Conservation (phyloP, 306 rosid species). For the Rubus parviflorus region DNA sequence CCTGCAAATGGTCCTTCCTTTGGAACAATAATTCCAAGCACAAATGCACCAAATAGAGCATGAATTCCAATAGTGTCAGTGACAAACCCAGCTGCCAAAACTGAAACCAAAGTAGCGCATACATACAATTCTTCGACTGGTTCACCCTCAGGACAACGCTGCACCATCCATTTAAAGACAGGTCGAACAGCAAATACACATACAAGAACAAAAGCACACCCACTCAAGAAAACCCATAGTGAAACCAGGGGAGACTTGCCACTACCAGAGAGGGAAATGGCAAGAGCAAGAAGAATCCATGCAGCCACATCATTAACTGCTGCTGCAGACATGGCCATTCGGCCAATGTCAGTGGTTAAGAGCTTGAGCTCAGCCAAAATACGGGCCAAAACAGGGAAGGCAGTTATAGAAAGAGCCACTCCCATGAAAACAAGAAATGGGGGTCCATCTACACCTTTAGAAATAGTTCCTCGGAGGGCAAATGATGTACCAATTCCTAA, state of each 20-base stretch:
- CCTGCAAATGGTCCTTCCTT: slow-evolving; percentile 75
- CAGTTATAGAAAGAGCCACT: slow-evolving; percentile 72
- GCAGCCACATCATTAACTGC: slow-evolving; percentile 90
- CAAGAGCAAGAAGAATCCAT: slow-evolving; percentile 93
- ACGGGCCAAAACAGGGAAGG: slow-evolving; percentile 92
- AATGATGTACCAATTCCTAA: slow-evolving; percentile 70
- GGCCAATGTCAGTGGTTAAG: slow-evolving; percentile 72
- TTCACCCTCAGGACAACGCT: slow-evolving; percentile 70
- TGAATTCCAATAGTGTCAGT: slow-evolving; percentile 87
- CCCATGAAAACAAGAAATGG: slow-evolving; percentile 74
- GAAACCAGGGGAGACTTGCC: slow-evolving; percentile 68
- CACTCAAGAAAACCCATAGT: slow-evolving; percentile 71
- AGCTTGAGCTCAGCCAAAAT: slow-evolving; percentile 92
- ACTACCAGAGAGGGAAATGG: slow-evolving; percentile 76
- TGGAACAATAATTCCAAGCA: slow-evolving; percentile 74
- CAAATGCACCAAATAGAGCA: slow-evolving; percentile 87
- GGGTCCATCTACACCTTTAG: slow-evolving; percentile 44
- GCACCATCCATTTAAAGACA: slow-evolving; percentile 60
- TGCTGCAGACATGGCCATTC: slow-evolving; percentile 92
- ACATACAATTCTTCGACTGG: slow-evolving; percentile 68
- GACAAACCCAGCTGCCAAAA: slow-evolving; percentile 82
- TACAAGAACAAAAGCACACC: slow-evolving; percentile 52
- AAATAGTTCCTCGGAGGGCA: slow-evolving; percentile 45
- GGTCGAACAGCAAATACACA: slow-evolving; percentile 50
- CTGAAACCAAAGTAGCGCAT: slow-evolving; percentile 57